Conservation (phyloP, 768 basidiomycete genomes). For the Lactarius vividus region DNA sequence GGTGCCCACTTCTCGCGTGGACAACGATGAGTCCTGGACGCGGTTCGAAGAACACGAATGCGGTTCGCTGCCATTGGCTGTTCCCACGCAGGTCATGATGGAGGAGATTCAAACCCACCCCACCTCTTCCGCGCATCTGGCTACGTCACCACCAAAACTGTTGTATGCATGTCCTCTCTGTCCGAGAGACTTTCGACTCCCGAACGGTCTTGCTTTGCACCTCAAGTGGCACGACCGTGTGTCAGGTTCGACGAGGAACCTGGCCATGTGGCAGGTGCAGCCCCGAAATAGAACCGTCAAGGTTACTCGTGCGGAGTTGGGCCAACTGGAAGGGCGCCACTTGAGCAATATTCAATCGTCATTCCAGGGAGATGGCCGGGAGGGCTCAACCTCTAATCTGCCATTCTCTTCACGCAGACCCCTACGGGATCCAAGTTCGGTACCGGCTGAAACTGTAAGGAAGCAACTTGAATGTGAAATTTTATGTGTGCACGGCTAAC, state of each 20-base stretch:
- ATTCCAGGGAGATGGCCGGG: background rate
- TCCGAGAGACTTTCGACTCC: slow-evolving; percentile 22
- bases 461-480: background rate
- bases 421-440: background rate
- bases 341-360: background rate
- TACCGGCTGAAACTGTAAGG: slow-evolving; percentile 13
- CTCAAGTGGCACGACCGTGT: slow-evolving; percentile 28
- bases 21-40: background rate
- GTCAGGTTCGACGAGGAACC: background rate
- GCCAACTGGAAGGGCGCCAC: background rate
- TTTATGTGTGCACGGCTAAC: background rate
- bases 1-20: background rate
- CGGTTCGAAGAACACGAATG: background rate
- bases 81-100: slow-evolving; percentile 5
- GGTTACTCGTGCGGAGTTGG: background rate
- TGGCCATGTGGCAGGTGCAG: background rate
- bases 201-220: slow-evolving; percentile 28
- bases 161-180: slow-evolving; percentile 26
- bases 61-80: background rate
- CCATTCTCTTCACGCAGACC: background rate
- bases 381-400: background rate
- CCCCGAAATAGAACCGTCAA: background rate
- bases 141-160: background rate
- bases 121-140: background rate
- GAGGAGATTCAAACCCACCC: slow-evolving; percentile 2